Base-by-base conservation (phyloP, 495 filamentous ascomycete genomes). In the Beverwykella pulmonaria region DNA sequence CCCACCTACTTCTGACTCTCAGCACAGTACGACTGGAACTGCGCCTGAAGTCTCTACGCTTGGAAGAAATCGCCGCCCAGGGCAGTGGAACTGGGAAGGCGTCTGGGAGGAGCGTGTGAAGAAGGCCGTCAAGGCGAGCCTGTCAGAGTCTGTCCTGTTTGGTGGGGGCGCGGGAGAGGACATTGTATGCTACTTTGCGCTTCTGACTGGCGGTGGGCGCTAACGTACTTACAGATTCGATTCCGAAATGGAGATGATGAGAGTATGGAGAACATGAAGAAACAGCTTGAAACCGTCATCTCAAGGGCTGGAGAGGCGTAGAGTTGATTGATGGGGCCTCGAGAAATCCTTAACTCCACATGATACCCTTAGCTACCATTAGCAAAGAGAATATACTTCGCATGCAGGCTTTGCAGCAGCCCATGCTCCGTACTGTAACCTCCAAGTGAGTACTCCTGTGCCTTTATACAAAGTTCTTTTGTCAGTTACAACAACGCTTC, bases 21-120 rank as follows among this genome's bases (percentile, higher is more conserved):
- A 49, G 26, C 1, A 50, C 0, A 32, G 46, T 22, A 20, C 25
- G 23, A 47, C 48, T 0, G 53, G 48, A 19, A 49, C 17, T 17
- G 9, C 61, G 6, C 8, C 65, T n/a, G 63, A 54, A 10, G 30
- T 7, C 30, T 39, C 59, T 3, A 55, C 39, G n/a, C 34, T 70
- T 1, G 50, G 69, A 20, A 73, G 70, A 36, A 69, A 81, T 47
- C 83, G 87, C 53, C 81, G 82, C 27, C 90, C 90, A 1, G 90
- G 87, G 15, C 89, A 94, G 63, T 97, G 92, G 92, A 93, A 93
- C 74, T 97, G 92, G 92, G 92, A 96, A 75, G 92, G 92, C 0
- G 92, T 97, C 8, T 97, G 92, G 92, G 89, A 91, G 66, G 85
- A 90, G 59, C 82, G 92, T 36, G 92, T 93, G 1, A 87, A 85